Evolutionary conservation across 1,139 yeast genomes (phyloP).

Genomic region (Geotrichum europaeum): DNA sequence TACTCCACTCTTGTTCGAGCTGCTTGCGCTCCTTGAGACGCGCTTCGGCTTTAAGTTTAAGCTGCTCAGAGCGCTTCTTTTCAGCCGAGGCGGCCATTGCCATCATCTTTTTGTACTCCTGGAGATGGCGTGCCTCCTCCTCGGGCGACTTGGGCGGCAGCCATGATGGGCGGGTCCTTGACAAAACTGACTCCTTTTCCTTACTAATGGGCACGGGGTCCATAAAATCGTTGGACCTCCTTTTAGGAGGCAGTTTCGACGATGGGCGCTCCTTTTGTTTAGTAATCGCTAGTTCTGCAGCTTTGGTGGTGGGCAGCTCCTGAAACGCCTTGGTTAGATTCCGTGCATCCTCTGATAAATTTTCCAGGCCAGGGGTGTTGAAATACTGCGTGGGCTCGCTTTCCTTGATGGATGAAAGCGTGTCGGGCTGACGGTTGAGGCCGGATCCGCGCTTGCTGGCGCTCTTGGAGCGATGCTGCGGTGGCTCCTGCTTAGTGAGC

Average conservation of each 20-base stretch:
- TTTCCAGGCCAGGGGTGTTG: slow-evolving; percentile 23
- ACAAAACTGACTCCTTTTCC: slow-evolving; percentile 31
- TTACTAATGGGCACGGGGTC: slow-evolving; percentile 23
- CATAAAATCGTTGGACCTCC: slow-evolving; percentile 15
- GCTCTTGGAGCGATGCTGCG: slow-evolving; percentile 5
- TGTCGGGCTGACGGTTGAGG: slow-evolving; percentile 10
- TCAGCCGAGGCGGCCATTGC: slow-evolving; percentile 39
- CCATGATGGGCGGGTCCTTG: slow-evolving; percentile 58
- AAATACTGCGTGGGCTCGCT: slow-evolving; percentile 23
- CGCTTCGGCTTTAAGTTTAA: slow-evolving; percentile 31
- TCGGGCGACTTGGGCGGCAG: slow-evolving; percentile 58
- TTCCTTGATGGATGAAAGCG: slow-evolving; percentile 22
- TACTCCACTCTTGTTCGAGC: slow-evolving; percentile 42
- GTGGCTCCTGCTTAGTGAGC: slow-evolving; percentile 4
- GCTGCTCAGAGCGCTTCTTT: slow-evolving; percentile 24
- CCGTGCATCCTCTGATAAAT: slow-evolving; percentile 43
- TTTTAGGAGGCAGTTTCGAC: slow-evolving; percentile 13
- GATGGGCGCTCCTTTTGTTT: slow-evolving; percentile 2
- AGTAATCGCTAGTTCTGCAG: background rate
- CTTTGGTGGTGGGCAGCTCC: slow-evolving; percentile 22
- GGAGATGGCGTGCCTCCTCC: slow-evolving; percentile 52
- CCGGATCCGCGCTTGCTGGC: slow-evolving; percentile 10
- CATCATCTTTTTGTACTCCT: slow-evolving; percentile 49
- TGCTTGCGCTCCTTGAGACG: slow-evolving; percentile 28
- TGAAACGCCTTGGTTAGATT: slow-evolving; percentile 41